Evolutionary conservation across 257 asterid species (phyloP).

Genomic region (Craterostigma plantagineum): DNA sequence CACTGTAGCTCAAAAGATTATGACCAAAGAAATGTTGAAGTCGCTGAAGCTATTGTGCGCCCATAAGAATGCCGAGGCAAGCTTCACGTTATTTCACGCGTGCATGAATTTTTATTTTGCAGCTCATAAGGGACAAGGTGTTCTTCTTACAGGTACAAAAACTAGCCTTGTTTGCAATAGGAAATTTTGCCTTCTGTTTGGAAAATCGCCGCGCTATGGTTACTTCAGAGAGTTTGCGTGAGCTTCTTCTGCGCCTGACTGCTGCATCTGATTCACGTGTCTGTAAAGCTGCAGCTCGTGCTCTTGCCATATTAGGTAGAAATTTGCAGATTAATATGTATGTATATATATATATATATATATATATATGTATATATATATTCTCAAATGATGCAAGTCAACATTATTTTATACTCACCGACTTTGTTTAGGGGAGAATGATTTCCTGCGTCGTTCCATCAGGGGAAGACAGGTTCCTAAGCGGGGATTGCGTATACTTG

Average conservation of each 20-base stretch:
- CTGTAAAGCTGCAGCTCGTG: slow-evolving; percentile 94
- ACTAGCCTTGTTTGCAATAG: slow-evolving; percentile 72
- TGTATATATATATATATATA: no score
- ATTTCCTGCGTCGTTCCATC: slow-evolving; percentile 80
- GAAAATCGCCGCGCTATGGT: slow-evolving; percentile 75
- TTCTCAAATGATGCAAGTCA: no score
- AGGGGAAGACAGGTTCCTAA: slow-evolving; percentile 75
- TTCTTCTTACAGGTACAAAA: slow-evolving; percentile 58
- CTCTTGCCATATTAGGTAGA: slow-evolving; percentile 83
- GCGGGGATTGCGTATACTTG: slow-evolving; percentile 78
- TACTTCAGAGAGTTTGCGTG: slow-evolving; percentile 92
- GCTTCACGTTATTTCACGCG: slow-evolving; percentile 16
- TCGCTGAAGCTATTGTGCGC: slow-evolving; percentile 69
- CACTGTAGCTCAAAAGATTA: slow-evolving; percentile 71
- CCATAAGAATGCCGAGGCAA: slow-evolving; percentile 79
- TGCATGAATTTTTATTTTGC: slow-evolving; percentile 7
- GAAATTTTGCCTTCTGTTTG: slow-evolving; percentile 85
- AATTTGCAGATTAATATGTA: not conserved
- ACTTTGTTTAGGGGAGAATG: slow-evolving; percentile 68
- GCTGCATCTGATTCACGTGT: slow-evolving; percentile 60
- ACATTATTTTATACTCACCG: no score
- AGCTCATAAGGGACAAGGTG: slow-evolving; percentile 11
- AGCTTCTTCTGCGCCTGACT: slow-evolving; percentile 84
- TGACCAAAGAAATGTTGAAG: slow-evolving; percentile 73
- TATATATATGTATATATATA: no score